These are phyloP conservation scores for Cryptosporidium xiaoi DNA, from an alignment of 169 alveolate genomes.

Conservation along the genomic window DNA sequence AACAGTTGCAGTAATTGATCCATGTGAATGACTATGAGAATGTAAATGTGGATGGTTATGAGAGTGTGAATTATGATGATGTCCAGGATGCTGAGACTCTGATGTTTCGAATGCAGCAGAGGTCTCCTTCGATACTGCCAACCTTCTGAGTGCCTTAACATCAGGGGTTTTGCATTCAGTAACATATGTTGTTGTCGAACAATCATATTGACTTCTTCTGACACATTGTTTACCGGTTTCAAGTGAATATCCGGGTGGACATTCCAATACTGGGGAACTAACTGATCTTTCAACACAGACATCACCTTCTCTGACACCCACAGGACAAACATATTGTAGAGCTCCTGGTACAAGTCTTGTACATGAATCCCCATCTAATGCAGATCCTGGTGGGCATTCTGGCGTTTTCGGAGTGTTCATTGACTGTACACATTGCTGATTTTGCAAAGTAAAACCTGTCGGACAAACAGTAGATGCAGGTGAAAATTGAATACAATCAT, in stretches of 20 bases:
- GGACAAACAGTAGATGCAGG: slow-evolving; percentile 74
- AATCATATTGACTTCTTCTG: slow-evolving; percentile 72
- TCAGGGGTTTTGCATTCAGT: slow-evolving; percentile 71
- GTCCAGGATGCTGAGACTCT: slow-evolving; percentile 36
- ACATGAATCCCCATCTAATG: slow-evolving; percentile 73
- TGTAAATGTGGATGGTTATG: slow-evolving; percentile 5
- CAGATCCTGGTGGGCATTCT: slow-evolving; percentile 75
- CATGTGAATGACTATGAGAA: slow-evolving; percentile 36
- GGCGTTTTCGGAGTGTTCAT: slow-evolving; percentile 48
- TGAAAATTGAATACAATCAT: slow-evolving; percentile 70
- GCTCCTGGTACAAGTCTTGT: slow-evolving; percentile 72
- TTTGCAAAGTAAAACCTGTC: slow-evolving; percentile 53
- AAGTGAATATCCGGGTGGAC: slow-evolving; percentile 74
- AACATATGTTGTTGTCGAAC: slow-evolving; percentile 69
- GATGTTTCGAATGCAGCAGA: slow-evolving; percentile 25
- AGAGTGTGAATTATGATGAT: slow-evolving; percentile 14
- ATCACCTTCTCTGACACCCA: slow-evolving; percentile 63
- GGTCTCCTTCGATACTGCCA: slow-evolving; percentile 44
- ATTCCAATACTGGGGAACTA: slow-evolving; percentile 70
- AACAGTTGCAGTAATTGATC: not conserved
- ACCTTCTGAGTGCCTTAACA: slow-evolving; percentile 57
- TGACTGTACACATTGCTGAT: slow-evolving; percentile 70
- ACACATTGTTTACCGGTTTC: slow-evolving; percentile 75
- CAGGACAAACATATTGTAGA: slow-evolving; percentile 68
- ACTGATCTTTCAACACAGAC: slow-evolving; percentile 66